A percentile compares a stretch with the other conserved stretches of the same genome.
These are phyloP conservation scores for Trichoderma breve DNA, from an alignment of 2,329 filamentous ascomycete species.

Conservation along the genomic window DNA sequence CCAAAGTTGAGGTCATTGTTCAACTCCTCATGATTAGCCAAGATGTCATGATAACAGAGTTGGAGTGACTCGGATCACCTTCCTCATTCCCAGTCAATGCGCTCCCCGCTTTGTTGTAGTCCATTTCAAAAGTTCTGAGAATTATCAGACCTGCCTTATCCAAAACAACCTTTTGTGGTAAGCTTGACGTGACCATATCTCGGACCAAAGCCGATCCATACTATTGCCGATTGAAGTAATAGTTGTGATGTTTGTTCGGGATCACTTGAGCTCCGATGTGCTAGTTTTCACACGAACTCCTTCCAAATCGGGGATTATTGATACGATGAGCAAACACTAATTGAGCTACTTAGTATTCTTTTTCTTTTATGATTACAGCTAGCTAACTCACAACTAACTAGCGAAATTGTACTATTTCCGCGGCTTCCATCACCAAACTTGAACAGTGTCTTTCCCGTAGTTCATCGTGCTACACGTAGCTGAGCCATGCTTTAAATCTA, in stretches of 20 bases:
- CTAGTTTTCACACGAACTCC: not conserved
- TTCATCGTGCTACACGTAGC: not conserved
- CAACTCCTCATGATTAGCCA: not conserved
- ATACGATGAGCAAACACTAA: not conserved
- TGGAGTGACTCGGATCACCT: not conserved
- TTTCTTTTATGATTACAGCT: not conserved
- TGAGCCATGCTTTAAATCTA: not conserved
- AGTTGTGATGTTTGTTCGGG: not conserved
- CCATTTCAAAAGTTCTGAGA: slow-evolving; percentile 1
- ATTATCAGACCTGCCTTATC: not conserved
- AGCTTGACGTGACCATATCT: not conserved
- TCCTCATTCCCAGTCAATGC: not conserved
- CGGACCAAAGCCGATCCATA: not conserved
- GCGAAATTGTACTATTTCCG: not conserved
- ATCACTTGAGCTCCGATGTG: not conserved
- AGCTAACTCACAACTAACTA: not conserved
- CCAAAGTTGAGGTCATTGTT: not conserved
- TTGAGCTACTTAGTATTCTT: not conserved
- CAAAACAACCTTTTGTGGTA: not conserved
- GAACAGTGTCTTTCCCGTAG: not conserved
- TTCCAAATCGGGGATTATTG: not conserved
- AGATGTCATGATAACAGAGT: not conserved
- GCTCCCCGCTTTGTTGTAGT: not conserved
- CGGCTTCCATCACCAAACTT: not conserved
- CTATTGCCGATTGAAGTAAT: not conserved